Base-by-base conservation (phyloP, 164 flowering plant species). In the Annona cherimola region DNA sequence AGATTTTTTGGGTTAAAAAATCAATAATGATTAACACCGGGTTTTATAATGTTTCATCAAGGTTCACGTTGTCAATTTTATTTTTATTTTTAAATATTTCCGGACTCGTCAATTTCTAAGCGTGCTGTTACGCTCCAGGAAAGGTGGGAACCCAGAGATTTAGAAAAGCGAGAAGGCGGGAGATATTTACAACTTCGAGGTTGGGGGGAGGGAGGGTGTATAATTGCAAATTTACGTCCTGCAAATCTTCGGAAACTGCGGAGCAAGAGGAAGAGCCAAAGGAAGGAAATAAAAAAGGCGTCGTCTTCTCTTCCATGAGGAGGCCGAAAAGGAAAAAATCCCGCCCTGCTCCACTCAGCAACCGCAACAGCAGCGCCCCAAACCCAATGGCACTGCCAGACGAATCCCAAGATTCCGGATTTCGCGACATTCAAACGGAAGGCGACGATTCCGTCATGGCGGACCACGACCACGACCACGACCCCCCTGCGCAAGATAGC, bases 401-500 rank as follows among this genome's bases (percentile, higher is more conserved):
- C 8, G 72, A 61, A 41, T 71, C 67, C n/a, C 69, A 74, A 2
- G 71, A 68, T n/a, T 45, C 65, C 35, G 71, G 66, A 61, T 63
- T 43, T 12, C 42, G 39, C 35, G 14, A 26, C 41, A 8, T 11
- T 16, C 8, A 65, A 14, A 74, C 59, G 7, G 61, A 59, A 42
- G 72, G 41, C 40, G 71, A 69, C 18, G 71, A 54, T 19, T 2
- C 39, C 9, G 35, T 19, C 35, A 19, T 26, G 20, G 20, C 64
- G 9, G 35, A 61, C 20, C 39, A 39, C 42, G 14, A 8, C 64
- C 64, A 61, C 3, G 39, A 19, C 26, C 8, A 12, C 35, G 40
- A 61, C 35, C 35, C 64, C 42, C 64, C 39, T 4, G 41, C 35
- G 39, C 40, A 61, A 2, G 64, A 61, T 61, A 2, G 12, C 11